These are phyloP conservation scores for Aspergillus baeticus DNA, from an alignment of 495 filamentous ascomycete genomes.

Conservation along the genomic window DNA sequence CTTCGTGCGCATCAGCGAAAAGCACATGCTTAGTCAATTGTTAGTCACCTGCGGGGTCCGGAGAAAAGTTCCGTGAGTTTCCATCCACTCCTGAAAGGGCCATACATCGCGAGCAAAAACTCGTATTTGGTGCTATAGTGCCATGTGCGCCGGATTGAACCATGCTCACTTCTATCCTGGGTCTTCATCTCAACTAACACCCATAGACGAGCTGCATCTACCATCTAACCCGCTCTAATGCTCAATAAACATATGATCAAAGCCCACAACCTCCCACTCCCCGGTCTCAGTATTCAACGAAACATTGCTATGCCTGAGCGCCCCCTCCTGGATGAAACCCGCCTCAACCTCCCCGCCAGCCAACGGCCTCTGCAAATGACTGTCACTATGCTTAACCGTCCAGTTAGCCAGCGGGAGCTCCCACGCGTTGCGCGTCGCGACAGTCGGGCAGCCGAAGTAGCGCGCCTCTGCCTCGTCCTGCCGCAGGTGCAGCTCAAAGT, in stretches of 20 bases:
- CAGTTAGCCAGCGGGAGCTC: constrained; percentile 61
- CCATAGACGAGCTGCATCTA: no score
- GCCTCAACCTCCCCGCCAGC: constrained; percentile 45
- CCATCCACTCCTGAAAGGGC: no score
- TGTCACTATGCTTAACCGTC: constrained; percentile 55
- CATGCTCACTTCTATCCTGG: no score
- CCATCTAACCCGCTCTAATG: no score
- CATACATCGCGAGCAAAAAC: no score
- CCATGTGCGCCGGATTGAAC: no score
- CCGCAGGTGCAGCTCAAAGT: constrained; percentile 53
- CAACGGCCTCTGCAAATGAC: constrained; percentile 43
- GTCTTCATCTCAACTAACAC: no score
- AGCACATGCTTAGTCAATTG: no score
- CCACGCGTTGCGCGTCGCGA: constrained; percentile 38
- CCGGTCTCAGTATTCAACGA: constrained; percentile 46
- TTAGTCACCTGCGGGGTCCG: no score
- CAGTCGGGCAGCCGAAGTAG: constrained; percentile 33
- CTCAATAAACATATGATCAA: constrained; percentile 15
- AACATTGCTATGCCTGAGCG: constrained; percentile 47
- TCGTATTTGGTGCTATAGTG: no score
- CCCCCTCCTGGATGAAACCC: constrained; percentile 43
- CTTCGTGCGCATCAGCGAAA: no score
- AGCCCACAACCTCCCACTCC: constrained; percentile 13
- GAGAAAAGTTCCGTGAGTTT: no score
- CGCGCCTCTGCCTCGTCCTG: constrained; percentile 32